Evolutionary conservation across 2,329 filamentous ascomycete genomes (phyloP).

Genomic region (Fusarium algeriense): DNA sequence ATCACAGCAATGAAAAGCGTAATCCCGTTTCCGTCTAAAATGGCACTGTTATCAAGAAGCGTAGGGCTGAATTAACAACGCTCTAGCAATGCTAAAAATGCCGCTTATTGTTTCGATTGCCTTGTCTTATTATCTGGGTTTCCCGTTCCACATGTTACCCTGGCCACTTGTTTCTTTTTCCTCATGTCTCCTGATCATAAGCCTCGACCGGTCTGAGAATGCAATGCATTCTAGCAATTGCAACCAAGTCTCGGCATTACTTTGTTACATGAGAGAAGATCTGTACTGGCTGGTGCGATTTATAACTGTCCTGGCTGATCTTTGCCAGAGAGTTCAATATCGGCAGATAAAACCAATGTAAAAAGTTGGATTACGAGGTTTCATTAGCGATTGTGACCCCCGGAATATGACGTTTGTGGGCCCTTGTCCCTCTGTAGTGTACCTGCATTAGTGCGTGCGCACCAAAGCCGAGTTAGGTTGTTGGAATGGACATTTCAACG

Average conservation of each 20-base stretch:
- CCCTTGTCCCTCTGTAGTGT: conserved; percentile 7
- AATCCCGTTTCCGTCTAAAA: not conserved
- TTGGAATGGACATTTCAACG: conserved; percentile 14
- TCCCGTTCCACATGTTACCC: conserved; percentile 2
- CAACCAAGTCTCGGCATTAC: not conserved
- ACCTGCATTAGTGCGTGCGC: conserved; percentile 31
- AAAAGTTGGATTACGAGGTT: conserved; percentile 15
- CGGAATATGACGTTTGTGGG: conserved; percentile 30
- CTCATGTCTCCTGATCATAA: conserved; percentile 8
- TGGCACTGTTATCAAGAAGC: conserved; percentile 7
- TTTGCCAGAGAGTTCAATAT: not conserved
- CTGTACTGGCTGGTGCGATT: not conserved
- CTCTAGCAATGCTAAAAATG: conserved; percentile 16
- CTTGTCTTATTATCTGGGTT: conserved; percentile 5
- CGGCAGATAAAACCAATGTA: conserved; percentile 13
- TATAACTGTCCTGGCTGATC: not conserved
- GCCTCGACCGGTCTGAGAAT: conserved; percentile 1
- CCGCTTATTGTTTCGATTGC: conserved; percentile 6
- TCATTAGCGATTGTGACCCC: conserved; percentile 31
- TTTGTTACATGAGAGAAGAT: not conserved
- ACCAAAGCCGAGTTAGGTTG: conserved; percentile 1
- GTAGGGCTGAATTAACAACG: conserved; percentile 24
- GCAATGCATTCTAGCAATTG: not conserved
- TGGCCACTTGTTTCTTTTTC: conserved; percentile 16
- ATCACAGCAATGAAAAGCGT: not conserved